Conservation (phyloP, 352 stramenopile genomes). For the Pythium vanterpoolii region DNA sequence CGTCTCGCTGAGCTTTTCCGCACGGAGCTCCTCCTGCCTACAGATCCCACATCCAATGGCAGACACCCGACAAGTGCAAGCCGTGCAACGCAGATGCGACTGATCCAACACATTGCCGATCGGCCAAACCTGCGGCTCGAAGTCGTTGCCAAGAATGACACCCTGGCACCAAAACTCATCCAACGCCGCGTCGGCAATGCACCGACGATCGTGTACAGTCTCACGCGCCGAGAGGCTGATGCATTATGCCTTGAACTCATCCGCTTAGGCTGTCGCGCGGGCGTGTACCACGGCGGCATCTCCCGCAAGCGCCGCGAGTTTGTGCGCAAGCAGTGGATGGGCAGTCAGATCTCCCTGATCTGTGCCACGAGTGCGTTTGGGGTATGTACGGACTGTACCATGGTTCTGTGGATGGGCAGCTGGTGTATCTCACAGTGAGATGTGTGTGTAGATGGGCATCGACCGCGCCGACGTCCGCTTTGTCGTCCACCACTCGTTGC, state of each 20-base stretch:
- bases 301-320: conserved; percentile 55
- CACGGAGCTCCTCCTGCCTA: conserved; percentile 23
- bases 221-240: conserved; percentile 71
- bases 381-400: conserved; percentile 25
- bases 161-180: conserved; percentile 28
- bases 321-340: conserved; percentile 79
- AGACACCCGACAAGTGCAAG: conserved; percentile 33
- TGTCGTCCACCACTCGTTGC: conserved; percentile 70
- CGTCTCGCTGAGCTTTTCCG: conserved; percentile 51
- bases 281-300: conserved; percentile 72
- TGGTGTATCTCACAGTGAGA: background rate
- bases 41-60: background rate
- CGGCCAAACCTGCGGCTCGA: conserved; percentile 60
- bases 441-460: conserved; percentile 67
- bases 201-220: conserved; percentile 68
- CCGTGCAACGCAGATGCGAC: conserved; percentile 32
- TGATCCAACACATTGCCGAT: conserved; percentile 67
- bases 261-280: conserved; percentile 43
- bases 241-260: conserved; percentile 51
- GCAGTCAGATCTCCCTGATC: conserved; percentile 63
- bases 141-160: conserved; percentile 42
- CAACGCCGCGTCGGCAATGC: conserved; percentile 26
- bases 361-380: conserved; percentile 79
- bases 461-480: conserved; percentile 72
- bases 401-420: background rate